Base-by-base conservation (phyloP, 202 grass and related monocot species). In the Brachypodium distachyon region DNA sequence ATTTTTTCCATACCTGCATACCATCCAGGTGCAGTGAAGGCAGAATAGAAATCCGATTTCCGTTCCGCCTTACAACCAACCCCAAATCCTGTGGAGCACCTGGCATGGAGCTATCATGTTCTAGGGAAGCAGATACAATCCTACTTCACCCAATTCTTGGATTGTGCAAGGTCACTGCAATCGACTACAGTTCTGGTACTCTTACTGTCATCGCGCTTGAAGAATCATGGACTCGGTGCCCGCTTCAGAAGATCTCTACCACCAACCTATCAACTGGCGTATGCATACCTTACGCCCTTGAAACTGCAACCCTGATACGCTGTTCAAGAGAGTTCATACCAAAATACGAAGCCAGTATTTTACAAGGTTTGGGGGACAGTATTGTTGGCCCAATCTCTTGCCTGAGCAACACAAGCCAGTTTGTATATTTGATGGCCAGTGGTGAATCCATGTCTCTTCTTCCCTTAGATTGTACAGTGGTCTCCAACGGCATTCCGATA, bases 21-120 rank as follows among this genome's bases (percentile, higher is more conserved):
- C 17, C 78, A 60, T 26, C 42, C 1, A 62, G 18, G 16, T 88
- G 87, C 55, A 71, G 25, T 1, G 5, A 61, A 43, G 46, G 36
- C 4, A 57, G 81, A 25, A 25, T 36, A 4, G 51, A 83, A 47
- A 80, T 93, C 39, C 70, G 78, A 27, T 93, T 76, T 56, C 91
- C 91, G 0, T 85, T 78, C 62, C 84, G 74, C 33, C 57, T 85
- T 25, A 13, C 48, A 65, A 68, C 43, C 7, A 83, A 56, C 70
- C 22, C 47, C 1, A 3, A 2, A 12, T 73, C 23, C 3, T 93
- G 91, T 0, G 84, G 87, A 29, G 72, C 37, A 31, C 63, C 27
- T 2, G 84, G 84, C 16, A 76, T 93, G 84, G 49, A 82, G 47
- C 49, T 90, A 3, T 52, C 68, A 18, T 93, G 87, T 11, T 90